phyloP scores from a whole-genome alignment of 1,139 yeast genomes.

The Meyerozyma guilliermondii region DNA sequence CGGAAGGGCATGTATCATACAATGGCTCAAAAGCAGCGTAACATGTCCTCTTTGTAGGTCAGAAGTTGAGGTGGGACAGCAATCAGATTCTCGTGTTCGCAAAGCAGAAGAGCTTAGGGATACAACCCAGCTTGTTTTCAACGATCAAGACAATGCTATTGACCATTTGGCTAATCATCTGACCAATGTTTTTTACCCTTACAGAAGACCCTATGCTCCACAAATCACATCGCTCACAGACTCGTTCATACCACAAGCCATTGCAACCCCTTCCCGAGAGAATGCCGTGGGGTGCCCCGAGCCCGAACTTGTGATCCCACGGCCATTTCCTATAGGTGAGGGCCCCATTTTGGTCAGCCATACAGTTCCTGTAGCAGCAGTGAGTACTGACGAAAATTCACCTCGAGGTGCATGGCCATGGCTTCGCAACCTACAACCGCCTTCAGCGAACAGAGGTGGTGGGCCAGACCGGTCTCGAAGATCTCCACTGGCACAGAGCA shows the following conservation, averaged over 20 bases:
- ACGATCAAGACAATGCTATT: conserved; percentile 15
- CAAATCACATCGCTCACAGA: conserved; percentile 40
- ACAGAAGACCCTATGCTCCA: conserved; percentile 31
- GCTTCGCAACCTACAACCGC: background rate
- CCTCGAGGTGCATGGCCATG: background rate
- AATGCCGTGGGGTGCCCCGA: conserved; percentile 12
- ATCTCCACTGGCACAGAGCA: conserved; percentile 1
- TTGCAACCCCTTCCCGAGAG: conserved; percentile 24
- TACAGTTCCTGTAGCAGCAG: background rate
- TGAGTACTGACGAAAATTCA: background rate
- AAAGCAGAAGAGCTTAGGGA: conserved; percentile 11
- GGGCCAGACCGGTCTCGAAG: conserved; percentile 1
- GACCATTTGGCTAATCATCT: conserved; percentile 25
- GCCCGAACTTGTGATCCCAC: conserved; percentile 27
- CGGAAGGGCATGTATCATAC: conserved; percentile 39
- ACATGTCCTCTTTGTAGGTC: conserved; percentile 45
- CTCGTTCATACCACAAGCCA: conserved; percentile 32
- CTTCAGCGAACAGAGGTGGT: background rate
- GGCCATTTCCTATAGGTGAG: conserved; percentile 23
- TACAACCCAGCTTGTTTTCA: conserved; percentile 9
- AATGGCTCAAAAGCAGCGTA: conserved; percentile 38
- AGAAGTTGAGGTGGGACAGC: conserved; percentile 31
- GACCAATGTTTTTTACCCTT: conserved; percentile 38
- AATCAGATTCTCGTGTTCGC: conserved; percentile 17
- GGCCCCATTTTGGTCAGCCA: conserved; percentile 1